Conservation (phyloP, 2,329 filamentous ascomycete species). For the Coniochaeta prunicola region DNA sequence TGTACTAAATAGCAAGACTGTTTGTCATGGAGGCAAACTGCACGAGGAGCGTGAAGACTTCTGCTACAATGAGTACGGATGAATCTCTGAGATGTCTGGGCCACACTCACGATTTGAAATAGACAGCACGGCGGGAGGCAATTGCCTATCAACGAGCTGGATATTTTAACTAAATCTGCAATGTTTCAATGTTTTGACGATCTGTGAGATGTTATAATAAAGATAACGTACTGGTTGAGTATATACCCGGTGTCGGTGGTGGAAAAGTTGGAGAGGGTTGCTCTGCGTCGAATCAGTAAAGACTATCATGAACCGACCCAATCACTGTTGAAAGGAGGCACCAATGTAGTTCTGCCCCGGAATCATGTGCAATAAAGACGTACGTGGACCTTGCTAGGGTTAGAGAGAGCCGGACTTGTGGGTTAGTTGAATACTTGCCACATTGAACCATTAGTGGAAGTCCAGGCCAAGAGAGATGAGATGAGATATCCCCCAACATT, state of each 20-base stretch:
- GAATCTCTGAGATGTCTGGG: not conserved
- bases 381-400: slow-evolving; percentile 7
- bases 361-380: not conserved
- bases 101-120: not conserved
- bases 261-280: not conserved
- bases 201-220: slow-evolving; percentile 22
- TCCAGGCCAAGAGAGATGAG: slow-evolving; percentile 23
- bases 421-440: slow-evolving; percentile 21
- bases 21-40: too few relatives aligned
- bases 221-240: slow-evolving; percentile 24
- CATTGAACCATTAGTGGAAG: slow-evolving; percentile 23
- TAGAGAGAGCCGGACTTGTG: slow-evolving; percentile 25
- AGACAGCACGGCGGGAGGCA: slow-evolving; percentile 17
- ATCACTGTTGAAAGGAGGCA: not conserved
- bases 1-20: slow-evolving; percentile 34
- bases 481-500: slow-evolving; percentile 19
- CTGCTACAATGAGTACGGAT: slow-evolving; percentile 24
- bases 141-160: slow-evolving; percentile 32
- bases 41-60: slow-evolving; percentile 30
- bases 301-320: not conserved
- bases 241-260: not conserved
- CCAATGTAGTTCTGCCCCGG: not conserved
- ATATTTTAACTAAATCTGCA: slow-evolving; percentile 40
- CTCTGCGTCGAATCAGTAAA: not conserved
- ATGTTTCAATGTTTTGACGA: slow-evolving; percentile 21